Evolutionary conservation across 2,329 filamentous ascomycete species (phyloP), one percentile per base, ranked within the genome.

Genomic region (Myrmaecium sp.): DNA sequence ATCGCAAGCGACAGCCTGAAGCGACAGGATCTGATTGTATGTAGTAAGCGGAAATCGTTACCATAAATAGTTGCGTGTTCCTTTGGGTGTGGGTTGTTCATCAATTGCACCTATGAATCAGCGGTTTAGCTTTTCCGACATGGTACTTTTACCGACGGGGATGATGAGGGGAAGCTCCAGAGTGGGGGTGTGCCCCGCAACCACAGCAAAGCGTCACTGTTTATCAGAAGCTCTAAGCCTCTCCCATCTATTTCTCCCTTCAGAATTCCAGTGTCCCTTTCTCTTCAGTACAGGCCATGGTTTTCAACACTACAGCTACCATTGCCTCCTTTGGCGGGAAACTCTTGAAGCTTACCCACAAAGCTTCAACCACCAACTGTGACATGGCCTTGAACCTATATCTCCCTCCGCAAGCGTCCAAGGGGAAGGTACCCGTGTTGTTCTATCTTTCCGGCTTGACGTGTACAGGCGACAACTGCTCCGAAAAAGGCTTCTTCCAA

Each of bases 401-500:
- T 61, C 67, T 98, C 3, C 89, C 89, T 14, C 72, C 80, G 2
- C 63, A 74, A 42, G 70, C 79, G 30, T 55, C 64, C 35, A 42
- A 52, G 10, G 42, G 53, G 2, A 78, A 77, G 42, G 72, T 82
- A 2, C 89, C 89, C 14, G 69, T 95, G 16, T 68, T 98, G 31
- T 74, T 94, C 58, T 98, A 86, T 57, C 74, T 98, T 32, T 86
- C 86, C 9, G 89, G 89, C 27, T 64, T 98, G 33, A 95, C 89
- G 33, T 98, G 89, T 64, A 86, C 83, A 1, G 83, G 81, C 18
- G 84, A 95, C 41, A 75, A 75, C 40, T 70, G 69, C 50, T 67
- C 70, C 2, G 70, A 75, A 45, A 75, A 74, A 51, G 89, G 84
- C 28, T 95, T 94, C 64, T 80, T 98, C 55, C 84, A 94, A 49